These are phyloP conservation scores for Talaromyces stipitatus DNA, from an alignment of 495 filamentous ascomycete genomes.

Conservation along the genomic window DNA sequence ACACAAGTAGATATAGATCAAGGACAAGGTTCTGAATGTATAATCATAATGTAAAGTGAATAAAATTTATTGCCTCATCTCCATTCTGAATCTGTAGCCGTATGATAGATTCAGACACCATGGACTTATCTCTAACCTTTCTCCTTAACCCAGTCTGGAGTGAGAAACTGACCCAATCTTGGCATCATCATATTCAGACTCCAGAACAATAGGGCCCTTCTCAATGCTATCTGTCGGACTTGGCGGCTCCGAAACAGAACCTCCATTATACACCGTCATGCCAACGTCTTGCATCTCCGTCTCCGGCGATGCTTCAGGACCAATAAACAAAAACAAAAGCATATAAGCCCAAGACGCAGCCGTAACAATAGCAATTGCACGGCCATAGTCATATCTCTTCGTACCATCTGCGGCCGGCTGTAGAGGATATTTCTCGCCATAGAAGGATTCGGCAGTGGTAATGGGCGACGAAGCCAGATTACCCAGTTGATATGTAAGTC, in stretches of 20 bases:
- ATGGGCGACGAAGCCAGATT: conserved; percentile 28
- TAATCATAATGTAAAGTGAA: no score
- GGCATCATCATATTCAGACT: neutral
- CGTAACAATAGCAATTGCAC: conserved; percentile 23
- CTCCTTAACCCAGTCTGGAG: neutral
- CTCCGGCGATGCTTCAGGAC: conserved; percentile 29
- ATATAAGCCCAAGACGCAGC: conserved; percentile 26
- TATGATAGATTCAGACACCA: no score
- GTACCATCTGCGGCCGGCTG: conserved; percentile 12
- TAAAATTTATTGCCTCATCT: no score
- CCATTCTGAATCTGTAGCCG: no score
- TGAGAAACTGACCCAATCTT: neutral
- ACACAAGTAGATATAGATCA: no score
- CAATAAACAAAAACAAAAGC: conserved; percentile 25
- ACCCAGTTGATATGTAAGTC: conserved; percentile 30
- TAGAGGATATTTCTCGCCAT: conserved; percentile 28
- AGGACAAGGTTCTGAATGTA: no score
- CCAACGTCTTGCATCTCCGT: conserved; percentile 9
- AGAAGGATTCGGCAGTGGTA: conserved; percentile 28
- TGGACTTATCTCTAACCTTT: no score
- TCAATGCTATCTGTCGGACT: conserved; percentile 15
- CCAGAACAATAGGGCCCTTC: neutral
- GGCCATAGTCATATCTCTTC: conserved; percentile 25
- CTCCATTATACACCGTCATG: conserved; percentile 18
- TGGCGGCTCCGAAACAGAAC: conserved; percentile 17